Evolutionary conservation across 768 basidiomycete genomes (phyloP), one percentile per base, ranked within the genome.

Genomic region (Amanita molliuscula): DNA sequence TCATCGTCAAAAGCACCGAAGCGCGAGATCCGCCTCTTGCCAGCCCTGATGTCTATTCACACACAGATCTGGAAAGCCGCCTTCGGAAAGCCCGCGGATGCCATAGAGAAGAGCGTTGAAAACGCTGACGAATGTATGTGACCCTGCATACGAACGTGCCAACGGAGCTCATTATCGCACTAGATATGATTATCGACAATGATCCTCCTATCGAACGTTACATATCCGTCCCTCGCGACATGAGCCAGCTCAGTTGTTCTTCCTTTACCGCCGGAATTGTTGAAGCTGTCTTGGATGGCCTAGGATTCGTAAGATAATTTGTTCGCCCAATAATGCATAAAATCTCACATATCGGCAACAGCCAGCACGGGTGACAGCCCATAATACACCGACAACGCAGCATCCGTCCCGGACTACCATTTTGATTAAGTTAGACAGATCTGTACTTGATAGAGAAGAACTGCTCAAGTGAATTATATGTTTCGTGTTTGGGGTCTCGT

Each of bases 151-250:
- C 21, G 7, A 40, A 40, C 11, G 20, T 11, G 7, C 41, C 51
- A 41, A 23, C 40, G 51, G 31, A 31, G 52, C 31, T 53, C 52
- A 46, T 50, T 28, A 42, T 45, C n/a, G 33, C 34, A 49, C 35
- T 56, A 95, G 92, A 97, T 67, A 98, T 98, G 96, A 88, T 99
- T 55, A 87, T 95, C 53, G 88, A 97, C 73, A 97, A 99, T 64
- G 88, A 94, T 61, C 94, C 96, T 9, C 78, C 84, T 18, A 74
- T 97, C 55, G 94, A 96, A 54, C 82, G 90, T 52, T 76, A 90
- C 56, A 90, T 99, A 53, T 91, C 92, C 26, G 88, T 98, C 11
- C 96, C 96, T 18, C 81, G 81, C 58, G 96, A 99, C 62, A 82
- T 99, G 80, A 88, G 83, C 59, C 83, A 88, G 59, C 75, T 99